These are phyloP conservation scores for Kokia cookei DNA, from an alignment of 441 rosid genomes.

Conservation along the genomic window DNA sequence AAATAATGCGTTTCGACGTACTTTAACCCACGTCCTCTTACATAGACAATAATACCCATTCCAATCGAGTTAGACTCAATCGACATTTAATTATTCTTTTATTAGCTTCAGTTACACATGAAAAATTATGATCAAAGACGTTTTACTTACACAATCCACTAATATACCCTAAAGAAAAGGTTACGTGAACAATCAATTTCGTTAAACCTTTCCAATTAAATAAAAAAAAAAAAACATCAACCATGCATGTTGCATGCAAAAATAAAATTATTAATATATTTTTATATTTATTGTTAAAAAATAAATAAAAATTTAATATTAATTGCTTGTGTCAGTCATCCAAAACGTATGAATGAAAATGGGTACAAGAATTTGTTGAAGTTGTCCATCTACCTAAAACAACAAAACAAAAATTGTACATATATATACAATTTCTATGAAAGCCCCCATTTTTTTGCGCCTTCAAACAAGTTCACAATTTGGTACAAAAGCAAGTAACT, in stretches of 20 bases:
- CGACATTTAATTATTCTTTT: background rate
- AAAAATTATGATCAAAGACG: background rate
- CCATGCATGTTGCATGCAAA: background rate
- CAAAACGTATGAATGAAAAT: conserved; percentile 8
- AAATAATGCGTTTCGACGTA: too few species aligned
- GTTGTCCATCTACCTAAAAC: conserved; percentile 4
- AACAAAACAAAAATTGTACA: background rate
- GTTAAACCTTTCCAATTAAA: background rate
- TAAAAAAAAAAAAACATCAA: background rate
- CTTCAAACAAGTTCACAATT: background rate
- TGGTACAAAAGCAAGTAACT: background rate
- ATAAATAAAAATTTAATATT: background rate
- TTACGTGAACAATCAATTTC: background rate
- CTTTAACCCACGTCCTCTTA: too few species aligned
- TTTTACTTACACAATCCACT: background rate
- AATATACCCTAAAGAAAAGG: background rate
- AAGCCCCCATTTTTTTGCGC: background rate
- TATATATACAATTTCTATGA: background rate
- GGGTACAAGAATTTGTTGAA: conserved; percentile 6
- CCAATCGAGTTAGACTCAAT: too few species aligned
- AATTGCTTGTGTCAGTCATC: conserved; percentile 10
- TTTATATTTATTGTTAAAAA: background rate
- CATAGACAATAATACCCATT: too few species aligned
- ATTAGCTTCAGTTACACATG: background rate
- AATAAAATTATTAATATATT: background rate